Conservation (phyloP, 202 grass and related monocot genomes). For the Carex arenaria region DNA sequence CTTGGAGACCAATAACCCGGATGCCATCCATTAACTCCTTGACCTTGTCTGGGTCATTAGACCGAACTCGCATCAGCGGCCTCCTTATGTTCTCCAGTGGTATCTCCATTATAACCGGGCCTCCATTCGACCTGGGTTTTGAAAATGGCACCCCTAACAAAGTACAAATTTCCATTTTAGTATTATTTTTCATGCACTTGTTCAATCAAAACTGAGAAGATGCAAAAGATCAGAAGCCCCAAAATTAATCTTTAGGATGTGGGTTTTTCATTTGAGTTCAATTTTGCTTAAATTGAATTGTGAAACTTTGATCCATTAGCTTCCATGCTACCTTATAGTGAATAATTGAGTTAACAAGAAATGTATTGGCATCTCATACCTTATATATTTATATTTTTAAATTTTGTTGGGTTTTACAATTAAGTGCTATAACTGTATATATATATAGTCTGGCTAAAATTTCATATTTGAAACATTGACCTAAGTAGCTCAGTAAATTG, state of each 20-base stretch:
- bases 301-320: background rate
- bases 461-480: too few species aligned
- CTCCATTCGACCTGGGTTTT: constrained; percentile 27
- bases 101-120: constrained; percentile 71
- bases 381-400: too few species aligned
- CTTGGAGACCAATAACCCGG: constrained; percentile 74
- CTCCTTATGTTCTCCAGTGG: constrained; percentile 68
- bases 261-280: background rate
- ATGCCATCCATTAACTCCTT: constrained; percentile 93
- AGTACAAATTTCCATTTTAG: background rate
- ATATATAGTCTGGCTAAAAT: too few species aligned
- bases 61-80: constrained; percentile 73
- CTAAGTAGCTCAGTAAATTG: too few species aligned
- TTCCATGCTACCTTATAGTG: background rate
- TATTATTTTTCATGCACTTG: too few species aligned
- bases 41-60: constrained; percentile 85
- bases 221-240: background rate
- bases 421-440: too few species aligned
- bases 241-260: background rate
- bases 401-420: too few species aligned
- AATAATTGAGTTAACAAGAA: background rate
- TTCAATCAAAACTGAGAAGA: background rate
- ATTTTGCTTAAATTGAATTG: background rate
- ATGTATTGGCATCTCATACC: too few species aligned
- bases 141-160: constrained; percentile 22